Evolutionary conservation across 345 rosid species (phyloP), one percentile per base, ranked within the genome.

Genomic region (Bruguiera parviflora): DNA sequence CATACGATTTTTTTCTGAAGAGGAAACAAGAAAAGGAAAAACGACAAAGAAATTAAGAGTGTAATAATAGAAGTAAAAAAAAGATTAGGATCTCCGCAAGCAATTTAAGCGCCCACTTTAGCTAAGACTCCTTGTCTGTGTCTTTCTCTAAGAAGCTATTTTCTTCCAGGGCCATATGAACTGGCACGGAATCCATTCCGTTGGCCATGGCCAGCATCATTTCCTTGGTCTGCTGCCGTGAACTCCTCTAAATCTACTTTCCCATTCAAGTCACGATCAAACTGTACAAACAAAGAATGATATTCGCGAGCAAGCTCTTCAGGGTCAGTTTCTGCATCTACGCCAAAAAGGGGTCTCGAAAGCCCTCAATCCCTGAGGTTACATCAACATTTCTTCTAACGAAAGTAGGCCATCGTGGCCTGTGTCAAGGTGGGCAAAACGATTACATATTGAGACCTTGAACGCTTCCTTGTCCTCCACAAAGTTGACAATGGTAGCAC

Each of bases 161-260:
- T 60, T 82, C 77, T 73, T 86, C 88, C 10, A 84, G 74, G 39
- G 71, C 77, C 87, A 82, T 87, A 4, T 31, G 32, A 31, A 31
- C 32, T 4, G 32, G 32, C 32, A 31, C 70, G 75, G 80, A 82
- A 5, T 84, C 84, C 53, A 86, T 52, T n/a, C 83, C 89, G 16
- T 52, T 74, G 9, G 85, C 85, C 81, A 84, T 79, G 19, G 85
- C 85, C 11, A 81, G 70, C 87, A 80, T 67, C 78, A 83, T 83
- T 31, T 64, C 58, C 78, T 71, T 75, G 6, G 6, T 84, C 81
- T 84, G 80, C 1, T n/a, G 68, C 64, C 82, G 66, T 78, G 66
- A 80, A 80, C 85, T 85, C 87, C 47, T 83, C 77, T 51, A 79
- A 61, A 69, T 82, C 84, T 22, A 75, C 75, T 1, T 59, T 46